These are phyloP conservation scores for Paramicrosporidium saccamoebae DNA, from an alignment of 371 early-diverging fungal species.

Conservation along the genomic window DNA sequence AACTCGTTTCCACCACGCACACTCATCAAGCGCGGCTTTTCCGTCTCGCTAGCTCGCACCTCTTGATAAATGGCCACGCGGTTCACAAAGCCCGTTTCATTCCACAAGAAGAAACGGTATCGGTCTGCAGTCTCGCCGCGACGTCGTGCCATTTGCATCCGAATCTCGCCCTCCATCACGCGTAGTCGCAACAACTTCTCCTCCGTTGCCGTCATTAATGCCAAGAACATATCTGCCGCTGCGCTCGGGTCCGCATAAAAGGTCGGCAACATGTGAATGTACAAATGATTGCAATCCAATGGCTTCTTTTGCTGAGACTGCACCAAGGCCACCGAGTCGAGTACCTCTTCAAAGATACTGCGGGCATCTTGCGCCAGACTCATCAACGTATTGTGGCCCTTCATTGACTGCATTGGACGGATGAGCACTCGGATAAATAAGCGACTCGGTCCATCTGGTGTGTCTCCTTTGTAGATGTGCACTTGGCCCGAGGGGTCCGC, in stretches of 20 bases:
- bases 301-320: slow-evolving; percentile 50
- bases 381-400: slow-evolving; percentile 47
- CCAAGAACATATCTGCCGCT: slow-evolving; percentile 46
- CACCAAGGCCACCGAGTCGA: slow-evolving; percentile 75
- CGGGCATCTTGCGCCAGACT: slow-evolving; percentile 74
- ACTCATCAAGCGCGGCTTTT: slow-evolving; percentile 32
- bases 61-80: slow-evolving; percentile 73
- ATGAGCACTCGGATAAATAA: slow-evolving; percentile 91
- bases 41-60: slow-evolving; percentile 22
- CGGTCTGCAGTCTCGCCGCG: slow-evolving; percentile 9
- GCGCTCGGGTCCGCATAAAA: slow-evolving; percentile 54
- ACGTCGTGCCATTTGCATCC: slow-evolving; percentile 47
- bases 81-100: slow-evolving; percentile 61
- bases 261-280: slow-evolving; percentile 82
- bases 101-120: slow-evolving; percentile 60
- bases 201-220: slow-evolving; percentile 70
- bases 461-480: slow-evolving; percentile 84
- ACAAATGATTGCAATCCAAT: slow-evolving; percentile 90
- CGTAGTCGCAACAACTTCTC: slow-evolving; percentile 74
- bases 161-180: slow-evolving; percentile 71
- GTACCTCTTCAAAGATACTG: slow-evolving; percentile 54
- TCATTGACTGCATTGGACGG: slow-evolving; percentile 48
- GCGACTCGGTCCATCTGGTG: slow-evolving; percentile 58
- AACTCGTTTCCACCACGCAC: too few species aligned
- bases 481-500: slow-evolving; percentile 65